Conservation (phyloP, 352 stramenopile genomes). For the Globisporangium spiculum region DNA sequence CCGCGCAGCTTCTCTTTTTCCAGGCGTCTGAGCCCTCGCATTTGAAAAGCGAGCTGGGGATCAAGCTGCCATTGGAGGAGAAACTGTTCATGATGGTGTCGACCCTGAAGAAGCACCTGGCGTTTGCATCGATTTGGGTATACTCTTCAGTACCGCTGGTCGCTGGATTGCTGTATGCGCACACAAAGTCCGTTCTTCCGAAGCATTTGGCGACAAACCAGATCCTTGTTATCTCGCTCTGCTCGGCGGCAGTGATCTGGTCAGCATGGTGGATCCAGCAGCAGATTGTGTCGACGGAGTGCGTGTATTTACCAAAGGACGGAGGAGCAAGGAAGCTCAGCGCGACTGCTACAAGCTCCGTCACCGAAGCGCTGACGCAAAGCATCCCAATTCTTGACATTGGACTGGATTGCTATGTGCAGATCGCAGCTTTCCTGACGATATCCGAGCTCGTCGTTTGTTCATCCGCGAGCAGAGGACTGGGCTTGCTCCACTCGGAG, state of each 20-base stretch:
- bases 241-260: conserved; percentile 32
- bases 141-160: conserved; percentile 20
- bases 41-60: not conserved
- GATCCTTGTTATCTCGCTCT: conserved; percentile 29
- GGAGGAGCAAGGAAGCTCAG: not conserved
- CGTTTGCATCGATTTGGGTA: conserved; percentile 16
- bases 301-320: not conserved
- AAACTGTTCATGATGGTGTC: conserved; percentile 9
- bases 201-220: conserved; percentile 30
- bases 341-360: not conserved
- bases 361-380: not conserved
- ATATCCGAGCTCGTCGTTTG: conserved; percentile 31
- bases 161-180: conserved; percentile 22
- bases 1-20: conserved; percentile 45
- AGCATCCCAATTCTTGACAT: conserved; percentile 12
- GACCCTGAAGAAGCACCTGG: conserved; percentile 15
- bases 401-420: conserved; percentile 30
- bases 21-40: conserved; percentile 26
- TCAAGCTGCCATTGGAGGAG: conserved; percentile 2
- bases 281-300: conserved; percentile 29
- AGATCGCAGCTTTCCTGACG: conserved; percentile 35
- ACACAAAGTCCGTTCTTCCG: conserved; percentile 28
- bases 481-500: conserved; percentile 21
- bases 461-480: conserved; percentile 20
- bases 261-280: conserved; percentile 46